A percentile compares a stretch with the other conserved stretches of the same genome.
Evolutionary conservation across 768 basidiomycete species (phyloP).

Genomic region (Lentinula detonsa): DNA sequence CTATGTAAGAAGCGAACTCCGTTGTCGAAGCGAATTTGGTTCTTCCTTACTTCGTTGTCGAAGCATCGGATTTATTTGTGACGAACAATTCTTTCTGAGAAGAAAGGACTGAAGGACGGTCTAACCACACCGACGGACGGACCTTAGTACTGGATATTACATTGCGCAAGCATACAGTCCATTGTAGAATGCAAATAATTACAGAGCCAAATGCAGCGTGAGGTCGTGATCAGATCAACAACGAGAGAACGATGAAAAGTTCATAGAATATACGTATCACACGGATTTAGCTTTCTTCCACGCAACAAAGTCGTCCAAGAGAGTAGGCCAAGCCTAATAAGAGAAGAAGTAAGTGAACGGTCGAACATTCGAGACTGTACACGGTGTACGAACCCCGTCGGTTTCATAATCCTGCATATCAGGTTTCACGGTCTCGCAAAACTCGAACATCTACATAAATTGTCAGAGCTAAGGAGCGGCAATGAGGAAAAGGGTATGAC

Average conservation of each 20-base stretch:
- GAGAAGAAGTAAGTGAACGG: constrained; percentile 4
- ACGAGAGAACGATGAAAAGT: not conserved
- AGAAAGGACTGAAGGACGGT: no score
- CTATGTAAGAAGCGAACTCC: no score
- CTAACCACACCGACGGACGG: no score
- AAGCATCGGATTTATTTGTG: no score
- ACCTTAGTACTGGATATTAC: no score
- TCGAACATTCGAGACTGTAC: not conserved
- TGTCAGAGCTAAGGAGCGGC: not conserved
- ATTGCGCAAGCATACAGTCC: no score
- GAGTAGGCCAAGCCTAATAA: constrained; percentile 72
- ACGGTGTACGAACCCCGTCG: constrained; percentile 55
- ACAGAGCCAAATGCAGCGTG: not conserved
- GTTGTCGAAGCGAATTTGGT: no score
- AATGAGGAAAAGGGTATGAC: constrained; percentile 28
- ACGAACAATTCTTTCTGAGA: no score
- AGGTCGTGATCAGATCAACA: not conserved
- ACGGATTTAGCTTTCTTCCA: constrained; percentile 43
- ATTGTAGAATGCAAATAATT: not conserved
- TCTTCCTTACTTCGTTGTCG: no score
- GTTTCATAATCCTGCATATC: constrained; percentile 64
- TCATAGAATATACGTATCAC: not conserved
- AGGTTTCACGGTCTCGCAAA: constrained; percentile 56
- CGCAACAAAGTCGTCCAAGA: constrained; percentile 71
- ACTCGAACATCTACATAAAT: constrained; percentile 63